Conservation (phyloP, 768 basidiomycete species). For the Crucibulum laeve region DNA sequence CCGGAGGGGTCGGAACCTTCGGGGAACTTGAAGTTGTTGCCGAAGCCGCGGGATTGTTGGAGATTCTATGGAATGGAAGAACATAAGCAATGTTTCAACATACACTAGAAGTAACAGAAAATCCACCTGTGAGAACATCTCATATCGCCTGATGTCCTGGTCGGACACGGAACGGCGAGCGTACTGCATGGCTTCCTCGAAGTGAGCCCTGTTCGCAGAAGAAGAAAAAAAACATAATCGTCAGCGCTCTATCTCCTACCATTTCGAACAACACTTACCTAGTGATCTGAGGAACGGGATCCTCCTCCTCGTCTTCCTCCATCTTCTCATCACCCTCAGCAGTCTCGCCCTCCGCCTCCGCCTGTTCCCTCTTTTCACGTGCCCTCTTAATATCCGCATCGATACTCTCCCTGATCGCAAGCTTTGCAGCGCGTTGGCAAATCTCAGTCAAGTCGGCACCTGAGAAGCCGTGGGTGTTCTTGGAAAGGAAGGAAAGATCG, state of each 20-base stretch:
- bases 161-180: constrained; percentile 97
- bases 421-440: constrained; percentile 95
- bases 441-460: constrained; percentile 99
- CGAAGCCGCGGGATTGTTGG: constrained; percentile 89
- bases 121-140: constrained; percentile 91
- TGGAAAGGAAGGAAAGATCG: constrained; percentile 82
- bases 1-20: constrained; percentile 50
- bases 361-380: constrained; percentile 77
- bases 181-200: constrained; percentile 98
- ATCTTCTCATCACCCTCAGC: constrained; percentile 69
- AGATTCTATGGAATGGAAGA: constrained; percentile 52
- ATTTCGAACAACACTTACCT: constrained; percentile 33
- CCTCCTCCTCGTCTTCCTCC: constrained; percentile 77
- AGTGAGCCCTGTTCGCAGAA: constrained; percentile 70
- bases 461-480: constrained; percentile 95
- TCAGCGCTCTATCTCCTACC: not conserved
- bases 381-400: constrained; percentile 82
- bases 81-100: not conserved
- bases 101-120: constrained; percentile 2
- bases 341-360: constrained; percentile 69
- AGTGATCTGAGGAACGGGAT: constrained; percentile 88
- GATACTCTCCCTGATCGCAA: constrained; percentile 94
- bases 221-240: constrained; percentile 3
- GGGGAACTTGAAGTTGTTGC: constrained; percentile 98
- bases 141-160: constrained; percentile 94